These are phyloP conservation scores for Cercospora sojina DNA, from an alignment of 2,329 filamentous ascomycete species.

Conservation along the genomic window DNA sequence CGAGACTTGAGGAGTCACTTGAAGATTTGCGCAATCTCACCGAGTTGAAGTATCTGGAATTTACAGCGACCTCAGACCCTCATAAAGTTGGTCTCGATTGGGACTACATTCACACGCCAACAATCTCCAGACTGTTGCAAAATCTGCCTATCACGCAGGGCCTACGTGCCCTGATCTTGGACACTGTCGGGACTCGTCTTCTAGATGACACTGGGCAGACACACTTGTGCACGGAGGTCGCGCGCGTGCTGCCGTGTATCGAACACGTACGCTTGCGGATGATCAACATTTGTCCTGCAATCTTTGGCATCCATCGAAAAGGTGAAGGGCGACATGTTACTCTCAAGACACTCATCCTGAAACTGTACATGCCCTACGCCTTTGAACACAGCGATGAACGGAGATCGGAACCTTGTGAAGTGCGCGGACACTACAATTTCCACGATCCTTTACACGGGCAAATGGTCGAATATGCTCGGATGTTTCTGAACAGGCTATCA, in stretches of 20 bases:
- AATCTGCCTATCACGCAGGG: slow-evolving; percentile 17
- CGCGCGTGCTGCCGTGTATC: slow-evolving; percentile 15
- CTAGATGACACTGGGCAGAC: background rate
- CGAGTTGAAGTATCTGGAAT: slow-evolving; percentile 15
- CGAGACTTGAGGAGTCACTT: slow-evolving; percentile 19
- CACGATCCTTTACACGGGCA: background rate
- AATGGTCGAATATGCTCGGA: background rate
- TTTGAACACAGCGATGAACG: slow-evolving; percentile 2
- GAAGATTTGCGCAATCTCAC: slow-evolving; percentile 19
- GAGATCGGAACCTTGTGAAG: slow-evolving; percentile 11
- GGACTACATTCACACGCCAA: slow-evolving; percentile 16
- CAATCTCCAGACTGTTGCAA: slow-evolving; percentile 4
- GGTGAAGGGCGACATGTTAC: background rate
- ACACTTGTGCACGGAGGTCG: slow-evolving; percentile 18
- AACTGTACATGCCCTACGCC: slow-evolving; percentile 12
- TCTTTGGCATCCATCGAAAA: slow-evolving; percentile 9
- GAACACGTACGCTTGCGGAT: slow-evolving; percentile 18
- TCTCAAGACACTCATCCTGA: slow-evolving; percentile 19
- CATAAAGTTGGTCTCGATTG: slow-evolving; percentile 1
- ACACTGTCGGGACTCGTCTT: slow-evolving; percentile 11
- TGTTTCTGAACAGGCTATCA: background rate
- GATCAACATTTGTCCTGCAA: slow-evolving; percentile 13
- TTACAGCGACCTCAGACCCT: slow-evolving; percentile 20
- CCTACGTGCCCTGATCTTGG: slow-evolving; percentile 12
- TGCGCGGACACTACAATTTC: background rate